phyloP scores from a whole-genome alignment of 768 basidiomycete species.

The Imleria badia region DNA sequence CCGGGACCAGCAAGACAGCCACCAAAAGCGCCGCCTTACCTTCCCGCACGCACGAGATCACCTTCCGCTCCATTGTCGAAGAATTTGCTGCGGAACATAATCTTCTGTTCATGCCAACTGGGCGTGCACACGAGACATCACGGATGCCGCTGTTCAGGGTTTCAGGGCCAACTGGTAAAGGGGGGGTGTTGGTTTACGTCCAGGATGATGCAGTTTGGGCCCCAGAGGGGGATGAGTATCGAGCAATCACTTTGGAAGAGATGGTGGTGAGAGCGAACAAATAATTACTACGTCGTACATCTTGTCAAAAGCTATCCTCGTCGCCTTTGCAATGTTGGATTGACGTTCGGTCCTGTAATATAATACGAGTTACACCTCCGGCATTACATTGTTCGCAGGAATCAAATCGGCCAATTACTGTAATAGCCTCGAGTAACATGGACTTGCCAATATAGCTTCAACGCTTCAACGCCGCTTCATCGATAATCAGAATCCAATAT shows the following conservation, averaged over 20 bases:
- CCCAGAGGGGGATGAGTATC: conserved; percentile 60
- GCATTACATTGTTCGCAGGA: no score
- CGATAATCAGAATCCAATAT: no score
- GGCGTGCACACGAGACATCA: conserved; percentile 78
- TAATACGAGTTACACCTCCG: no score
- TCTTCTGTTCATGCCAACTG: conserved; percentile 85
- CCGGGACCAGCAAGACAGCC: conserved; percentile 29
- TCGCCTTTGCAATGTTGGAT: no score
- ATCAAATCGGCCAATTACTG: no score
- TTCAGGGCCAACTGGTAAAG: conserved; percentile 79
- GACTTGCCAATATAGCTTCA: no score
- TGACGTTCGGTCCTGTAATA: no score
- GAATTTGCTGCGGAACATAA: conserved; percentile 85
- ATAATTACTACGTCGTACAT: conserved; percentile 2
- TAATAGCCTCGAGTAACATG: no score
- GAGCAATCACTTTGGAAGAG: conserved; percentile 82
- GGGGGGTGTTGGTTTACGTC: conserved; percentile 87
- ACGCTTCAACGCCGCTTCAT: no score
- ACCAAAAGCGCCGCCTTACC: conserved; percentile 40
- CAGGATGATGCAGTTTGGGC: conserved; percentile 95
- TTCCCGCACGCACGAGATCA: conserved; percentile 73
- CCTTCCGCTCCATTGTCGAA: conserved; percentile 91
- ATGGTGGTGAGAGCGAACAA: conserved; percentile 72
- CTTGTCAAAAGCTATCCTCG: neutral
- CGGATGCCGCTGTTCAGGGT: conserved; percentile 90